phyloP scores from a whole-genome alignment of 202 grass and related monocot species.

The Carex arenaria region DNA sequence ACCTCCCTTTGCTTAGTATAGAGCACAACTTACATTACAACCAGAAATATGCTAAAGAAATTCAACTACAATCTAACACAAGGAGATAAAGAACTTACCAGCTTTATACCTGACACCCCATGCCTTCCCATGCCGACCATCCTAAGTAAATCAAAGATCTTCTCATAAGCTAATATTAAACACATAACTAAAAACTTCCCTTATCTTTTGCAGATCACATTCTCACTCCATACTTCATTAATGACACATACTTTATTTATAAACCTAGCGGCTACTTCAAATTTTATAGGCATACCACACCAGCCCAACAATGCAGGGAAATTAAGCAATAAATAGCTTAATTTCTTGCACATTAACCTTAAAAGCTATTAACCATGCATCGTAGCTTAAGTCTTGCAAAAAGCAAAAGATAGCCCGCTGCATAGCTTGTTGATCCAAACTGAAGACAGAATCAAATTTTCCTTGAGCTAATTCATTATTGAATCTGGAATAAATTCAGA shows the following conservation, averaged over 20 bases:
- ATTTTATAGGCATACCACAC: no score
- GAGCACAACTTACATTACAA: background rate
- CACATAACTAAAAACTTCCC: background rate
- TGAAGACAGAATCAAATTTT: background rate
- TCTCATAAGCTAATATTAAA: background rate
- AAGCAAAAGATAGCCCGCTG: background rate
- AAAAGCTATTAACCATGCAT: background rate
- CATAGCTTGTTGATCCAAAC: background rate
- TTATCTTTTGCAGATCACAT: background rate
- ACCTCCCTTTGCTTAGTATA: background rate
- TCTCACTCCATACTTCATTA: background rate
- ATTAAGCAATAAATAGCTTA: background rate
- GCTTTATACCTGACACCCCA: conserved; percentile 88
- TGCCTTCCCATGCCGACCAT: conserved; percentile 80
- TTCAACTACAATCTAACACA: background rate
- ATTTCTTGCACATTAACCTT: background rate
- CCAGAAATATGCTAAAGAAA: background rate
- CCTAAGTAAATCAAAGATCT: conserved; percentile 30
- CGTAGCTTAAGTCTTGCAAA: no score
- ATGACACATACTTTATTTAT: background rate
- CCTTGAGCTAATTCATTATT: background rate
- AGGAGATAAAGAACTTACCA: conserved; percentile 34
- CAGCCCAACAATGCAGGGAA: no score
- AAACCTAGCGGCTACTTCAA: no score
- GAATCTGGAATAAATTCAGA: background rate